Base-by-base conservation (phyloP, 2,329 filamentous ascomycete genomes). In the Pseudonectria foliicola region DNA sequence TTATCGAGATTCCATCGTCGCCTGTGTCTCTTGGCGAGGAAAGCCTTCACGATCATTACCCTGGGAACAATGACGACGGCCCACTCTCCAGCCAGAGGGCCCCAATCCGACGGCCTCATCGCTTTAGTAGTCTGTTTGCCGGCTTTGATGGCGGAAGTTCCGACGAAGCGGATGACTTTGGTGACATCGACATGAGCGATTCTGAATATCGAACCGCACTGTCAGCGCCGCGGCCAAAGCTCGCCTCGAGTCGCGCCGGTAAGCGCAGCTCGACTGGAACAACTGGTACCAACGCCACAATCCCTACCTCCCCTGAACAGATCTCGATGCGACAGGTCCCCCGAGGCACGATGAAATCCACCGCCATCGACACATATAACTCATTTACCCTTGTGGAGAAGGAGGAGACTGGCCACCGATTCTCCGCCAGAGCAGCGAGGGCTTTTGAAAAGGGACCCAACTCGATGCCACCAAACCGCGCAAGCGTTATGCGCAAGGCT, bases 121-220 rank as follows among this genome's bases (percentile, higher is more conserved):
- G 85, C 36, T 80, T 85, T 31, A 90, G 84, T 60, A 92, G 85
- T 54, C 66, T 93, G n/a, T 92, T 92, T 59, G 84, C 85, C 23
- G 85, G 85, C 0, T 92, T 93, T 46, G 85, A 90, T 30, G 77
- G 76, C 10, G 70, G 68, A 29, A 86, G 78, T 50, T 81, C 80
- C 7, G 80, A 80, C 29, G 80, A 85, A 36, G 67, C 55, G 3
- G 77, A 81, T 27, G 77, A 82, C 18, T 80, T 80, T 56, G 66
- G 60, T 21, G 76, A 80, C 39, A 65, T 58, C 4, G 77, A 83
- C 31, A 43, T 75, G 42, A 82, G 75, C 48, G 82, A 85, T 46
- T 71, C 73, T 2, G 82, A 86, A 47, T 84, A 73, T 56, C 68
- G 73, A 38, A 84, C 80, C 5, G 75, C 76, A 2, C 62, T 84